A percentile compares a stretch with the other conserved stretches of the same genome.
phyloP scores from a whole-genome alignment of 805 yeast species.

The Pichia ethanolica region DNA sequence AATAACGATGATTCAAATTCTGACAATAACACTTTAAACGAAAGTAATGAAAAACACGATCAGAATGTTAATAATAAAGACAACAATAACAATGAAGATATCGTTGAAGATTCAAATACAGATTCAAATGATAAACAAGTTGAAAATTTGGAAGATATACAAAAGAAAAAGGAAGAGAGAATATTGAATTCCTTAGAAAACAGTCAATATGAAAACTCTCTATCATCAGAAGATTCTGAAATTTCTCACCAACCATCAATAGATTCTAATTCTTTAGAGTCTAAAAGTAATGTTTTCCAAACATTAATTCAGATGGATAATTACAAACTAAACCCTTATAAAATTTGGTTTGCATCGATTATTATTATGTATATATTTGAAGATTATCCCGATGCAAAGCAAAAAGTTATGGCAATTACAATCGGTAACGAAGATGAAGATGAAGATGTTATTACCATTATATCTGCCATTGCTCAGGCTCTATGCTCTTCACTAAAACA shows the following conservation, averaged over 20 bases:
- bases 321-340: slow-evolving; percentile 73
- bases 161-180: not conserved
- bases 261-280: slow-evolving; percentile 18
- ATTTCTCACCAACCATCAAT: slow-evolving; percentile 5
- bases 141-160: not conserved
- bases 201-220: not conserved
- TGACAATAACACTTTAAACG: too few species aligned
- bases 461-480: slow-evolving; percentile 74
- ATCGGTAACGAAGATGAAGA: slow-evolving; percentile 54
- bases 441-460: slow-evolving; percentile 59
- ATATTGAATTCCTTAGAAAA: not conserved
- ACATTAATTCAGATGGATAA: slow-evolving; percentile 73
- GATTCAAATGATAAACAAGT: too few species aligned
- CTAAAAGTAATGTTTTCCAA: slow-evolving; percentile 58
- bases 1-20: slow-evolving; percentile 1
- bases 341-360: slow-evolving; percentile 74
- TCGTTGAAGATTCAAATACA: not conserved
- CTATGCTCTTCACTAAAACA: slow-evolving; percentile 55
- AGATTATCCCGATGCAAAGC: slow-evolving; percentile 43
- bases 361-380: slow-evolving; percentile 57
- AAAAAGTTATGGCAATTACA: slow-evolving; percentile 39
- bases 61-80: not conserved
- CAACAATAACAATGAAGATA: slow-evolving; percentile 1
- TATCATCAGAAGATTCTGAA: not conserved
- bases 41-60: too few species aligned